phyloP scores from a whole-genome alignment of 2,329 filamentous ascomycete species.

The Botrytis porri region DNA sequence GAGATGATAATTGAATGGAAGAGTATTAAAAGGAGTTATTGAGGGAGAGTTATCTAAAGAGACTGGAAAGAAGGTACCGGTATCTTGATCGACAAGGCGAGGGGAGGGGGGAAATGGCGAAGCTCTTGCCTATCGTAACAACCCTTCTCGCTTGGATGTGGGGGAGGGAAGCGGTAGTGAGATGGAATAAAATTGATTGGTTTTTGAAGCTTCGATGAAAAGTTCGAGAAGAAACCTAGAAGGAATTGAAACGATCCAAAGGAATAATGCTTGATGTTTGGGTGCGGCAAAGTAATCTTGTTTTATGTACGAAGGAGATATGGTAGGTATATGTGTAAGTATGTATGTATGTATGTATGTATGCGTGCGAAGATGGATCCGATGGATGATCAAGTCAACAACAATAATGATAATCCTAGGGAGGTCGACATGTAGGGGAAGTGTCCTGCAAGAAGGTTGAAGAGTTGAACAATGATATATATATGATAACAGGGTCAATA shows the following conservation, averaged over 20 bases:
- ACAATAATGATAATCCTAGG: not conserved
- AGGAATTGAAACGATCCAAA: slow-evolving; percentile 15
- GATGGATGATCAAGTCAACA: not conserved
- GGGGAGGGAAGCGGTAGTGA: slow-evolving; percentile 12
- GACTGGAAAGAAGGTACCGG: not conserved
- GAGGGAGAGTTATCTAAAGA: not conserved
- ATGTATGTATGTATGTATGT: too few relatives aligned
- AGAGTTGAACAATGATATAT: not conserved
- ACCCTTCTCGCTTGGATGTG: slow-evolving; percentile 17
- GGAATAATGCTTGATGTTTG: slow-evolving; percentile 7
- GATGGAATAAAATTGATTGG: slow-evolving; percentile 17
- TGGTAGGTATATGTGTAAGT: not conserved
- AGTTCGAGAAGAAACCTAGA: slow-evolving; percentile 20
- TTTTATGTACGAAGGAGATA: not conserved
- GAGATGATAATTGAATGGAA: not conserved
- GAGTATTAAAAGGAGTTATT: not conserved
- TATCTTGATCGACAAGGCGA: slow-evolving; percentile 1
- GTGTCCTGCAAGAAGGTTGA: too few relatives aligned
- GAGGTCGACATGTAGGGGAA: not conserved
- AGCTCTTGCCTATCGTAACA: slow-evolving; percentile 15
- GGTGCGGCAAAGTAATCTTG: not conserved
- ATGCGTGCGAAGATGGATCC: not conserved
- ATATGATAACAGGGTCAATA: not conserved
- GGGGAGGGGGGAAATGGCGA: slow-evolving; percentile 16
- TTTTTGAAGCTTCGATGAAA: slow-evolving; percentile 9